Evolutionary conservation across 208 protist species (phyloP).

Genomic region (Entamoeba dispar): DNA sequence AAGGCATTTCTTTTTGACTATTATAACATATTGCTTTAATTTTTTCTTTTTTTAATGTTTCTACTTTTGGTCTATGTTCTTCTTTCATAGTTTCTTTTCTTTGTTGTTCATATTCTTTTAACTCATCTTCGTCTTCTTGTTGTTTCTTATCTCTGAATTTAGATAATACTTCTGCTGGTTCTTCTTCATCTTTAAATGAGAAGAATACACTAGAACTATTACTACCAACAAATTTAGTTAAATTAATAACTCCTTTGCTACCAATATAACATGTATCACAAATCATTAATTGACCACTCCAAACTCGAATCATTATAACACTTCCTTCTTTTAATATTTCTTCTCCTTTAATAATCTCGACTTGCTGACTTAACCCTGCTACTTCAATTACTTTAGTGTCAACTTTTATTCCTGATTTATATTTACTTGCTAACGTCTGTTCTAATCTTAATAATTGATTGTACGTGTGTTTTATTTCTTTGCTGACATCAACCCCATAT

Average conservation of each 20-base stretch:
- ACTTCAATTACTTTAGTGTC: background rate
- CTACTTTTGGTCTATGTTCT: background rate
- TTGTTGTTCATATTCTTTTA: background rate
- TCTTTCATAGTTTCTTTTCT: background rate
- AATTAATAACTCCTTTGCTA: background rate
- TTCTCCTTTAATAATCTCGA: background rate
- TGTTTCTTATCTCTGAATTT: background rate
- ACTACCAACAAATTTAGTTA: background rate
- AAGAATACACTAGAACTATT: background rate
- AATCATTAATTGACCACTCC: background rate
- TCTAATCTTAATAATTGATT: background rate
- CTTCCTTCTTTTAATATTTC: background rate
- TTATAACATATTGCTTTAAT: background rate
- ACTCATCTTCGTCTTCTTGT: background rate
- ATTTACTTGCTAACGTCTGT: background rate
- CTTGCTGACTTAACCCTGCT: background rate
- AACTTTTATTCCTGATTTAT: background rate
- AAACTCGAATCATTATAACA: background rate
- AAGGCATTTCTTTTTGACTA: background rate
- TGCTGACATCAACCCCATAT: background rate
- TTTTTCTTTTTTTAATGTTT: background rate
- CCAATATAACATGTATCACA: background rate
- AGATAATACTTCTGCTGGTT: background rate
- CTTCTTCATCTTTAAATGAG: background rate
- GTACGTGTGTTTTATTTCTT: background rate